Percentiles rank a stretch among this genome's conserved stretches.
These are phyloP conservation scores for Trametes versicolor DNA, from an alignment of 1,284 basidiomycete genomes.

Conservation along the genomic window DNA sequence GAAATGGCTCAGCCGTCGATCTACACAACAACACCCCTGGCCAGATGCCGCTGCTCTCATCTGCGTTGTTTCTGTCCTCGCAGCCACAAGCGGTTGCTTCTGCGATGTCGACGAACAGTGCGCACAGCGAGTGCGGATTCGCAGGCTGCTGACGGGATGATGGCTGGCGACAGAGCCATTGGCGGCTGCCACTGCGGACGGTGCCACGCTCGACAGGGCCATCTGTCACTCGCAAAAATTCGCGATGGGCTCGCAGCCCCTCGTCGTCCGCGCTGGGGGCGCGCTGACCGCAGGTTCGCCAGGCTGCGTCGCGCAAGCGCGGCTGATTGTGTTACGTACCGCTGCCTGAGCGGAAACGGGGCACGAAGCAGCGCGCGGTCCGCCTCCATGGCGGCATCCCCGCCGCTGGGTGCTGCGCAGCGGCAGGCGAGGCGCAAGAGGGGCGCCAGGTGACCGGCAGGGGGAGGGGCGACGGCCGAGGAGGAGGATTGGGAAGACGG, in stretches of 20 bases:
- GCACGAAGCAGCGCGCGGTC: background rate
- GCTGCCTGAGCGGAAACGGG: background rate
- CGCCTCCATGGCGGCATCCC: no score
- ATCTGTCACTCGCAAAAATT: conserved; percentile 11
- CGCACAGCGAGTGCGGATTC: background rate
- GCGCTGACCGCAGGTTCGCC: conserved; percentile 8
- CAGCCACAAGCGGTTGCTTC: no score
- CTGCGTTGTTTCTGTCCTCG: background rate
- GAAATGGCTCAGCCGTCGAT: conserved; percentile 6
- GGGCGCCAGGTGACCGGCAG: background rate
- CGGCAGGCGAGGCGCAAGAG: background rate
- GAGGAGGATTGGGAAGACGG: no score
- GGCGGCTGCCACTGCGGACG: conserved; percentile 1
- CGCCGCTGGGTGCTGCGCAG: no score
- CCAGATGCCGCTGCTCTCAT: background rate
- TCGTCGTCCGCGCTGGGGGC: background rate
- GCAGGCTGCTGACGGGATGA: conserved; percentile 5
- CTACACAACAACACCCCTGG: background rate
- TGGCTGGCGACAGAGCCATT: conserved; percentile 1
- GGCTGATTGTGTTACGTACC: conserved; percentile 8
- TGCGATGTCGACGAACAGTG: background rate
- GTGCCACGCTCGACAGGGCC: conserved; percentile 3
- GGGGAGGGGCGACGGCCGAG: no score
- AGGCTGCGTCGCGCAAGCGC: conserved; percentile 2
- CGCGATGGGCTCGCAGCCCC: conserved; percentile 13